Conservation (phyloP, 2,329 filamentous ascomycete species). For the Geosmithia putterillii region DNA sequence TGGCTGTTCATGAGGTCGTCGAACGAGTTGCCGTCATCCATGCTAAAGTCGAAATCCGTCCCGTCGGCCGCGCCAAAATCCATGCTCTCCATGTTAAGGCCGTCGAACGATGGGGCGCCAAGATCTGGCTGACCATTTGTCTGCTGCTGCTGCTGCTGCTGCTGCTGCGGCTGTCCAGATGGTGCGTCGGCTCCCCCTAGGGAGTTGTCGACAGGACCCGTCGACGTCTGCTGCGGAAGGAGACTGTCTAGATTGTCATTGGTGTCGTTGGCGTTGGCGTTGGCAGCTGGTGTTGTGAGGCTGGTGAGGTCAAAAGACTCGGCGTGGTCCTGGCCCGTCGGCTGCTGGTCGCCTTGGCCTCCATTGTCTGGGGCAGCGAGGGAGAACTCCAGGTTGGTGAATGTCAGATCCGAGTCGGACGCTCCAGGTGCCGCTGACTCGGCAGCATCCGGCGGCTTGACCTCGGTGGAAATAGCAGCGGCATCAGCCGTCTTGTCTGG, state of each 20-base stretch:
- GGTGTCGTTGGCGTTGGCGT: conserved; percentile 13
- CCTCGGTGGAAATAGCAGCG: conserved; percentile 2
- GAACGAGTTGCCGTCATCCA: conserved; percentile 26
- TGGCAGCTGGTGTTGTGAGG: conserved; percentile 23
- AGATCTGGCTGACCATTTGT: not conserved
- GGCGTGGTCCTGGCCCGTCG: conserved; percentile 13
- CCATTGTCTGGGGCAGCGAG: conserved; percentile 29
- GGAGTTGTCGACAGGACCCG: not conserved
- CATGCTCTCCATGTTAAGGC: conserved; percentile 21
- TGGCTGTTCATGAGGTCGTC: conserved; percentile 36
- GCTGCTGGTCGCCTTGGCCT: conserved; percentile 9
- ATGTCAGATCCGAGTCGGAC: conserved; percentile 29
- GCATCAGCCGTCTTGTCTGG: not conserved
- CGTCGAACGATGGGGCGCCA: not conserved
- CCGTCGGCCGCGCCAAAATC: conserved; percentile 23
- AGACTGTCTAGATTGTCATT: conserved; percentile 5
- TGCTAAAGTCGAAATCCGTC: conserved; percentile 20
- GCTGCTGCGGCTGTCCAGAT: not conserved
- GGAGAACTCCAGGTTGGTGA: conserved; percentile 45
- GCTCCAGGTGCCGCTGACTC: conserved; percentile 5
- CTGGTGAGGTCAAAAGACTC: conserved; percentile 31
- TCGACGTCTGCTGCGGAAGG: not conserved
- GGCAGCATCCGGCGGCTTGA: not conserved
- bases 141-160: too few relatives aligned
- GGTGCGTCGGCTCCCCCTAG: not conserved